Conservation (phyloP, 2,329 filamentous ascomycete genomes). For the Fusarium incarnatum region DNA sequence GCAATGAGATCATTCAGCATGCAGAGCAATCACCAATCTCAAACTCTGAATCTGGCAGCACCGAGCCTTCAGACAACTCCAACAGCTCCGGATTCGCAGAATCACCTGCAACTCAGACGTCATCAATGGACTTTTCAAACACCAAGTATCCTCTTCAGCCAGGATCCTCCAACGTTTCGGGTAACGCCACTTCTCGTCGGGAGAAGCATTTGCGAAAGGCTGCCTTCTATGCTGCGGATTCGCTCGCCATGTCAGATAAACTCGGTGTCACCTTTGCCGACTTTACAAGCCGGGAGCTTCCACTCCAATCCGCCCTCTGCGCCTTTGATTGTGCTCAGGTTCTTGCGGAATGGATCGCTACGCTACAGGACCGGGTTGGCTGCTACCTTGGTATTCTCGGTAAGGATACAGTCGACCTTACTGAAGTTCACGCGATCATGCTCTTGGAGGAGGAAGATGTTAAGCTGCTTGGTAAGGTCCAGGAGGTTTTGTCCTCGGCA, state of each 20-base stretch:
- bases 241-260: slow-evolving; percentile 87
- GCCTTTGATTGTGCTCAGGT: slow-evolving; percentile 95
- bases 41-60: slow-evolving; percentile 57
- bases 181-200: slow-evolving; percentile 71
- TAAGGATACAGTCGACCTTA: slow-evolving; percentile 81
- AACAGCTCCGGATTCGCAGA: slow-evolving; percentile 62
- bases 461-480: slow-evolving; percentile 84
- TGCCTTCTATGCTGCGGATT: slow-evolving; percentile 95
- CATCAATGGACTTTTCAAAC: slow-evolving; percentile 60
- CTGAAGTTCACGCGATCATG: slow-evolving; percentile 87
- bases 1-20: slow-evolving; percentile 80
- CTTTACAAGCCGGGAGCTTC: slow-evolving; percentile 83
- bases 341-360: slow-evolving; percentile 92
- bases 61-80: slow-evolving; percentile 62
- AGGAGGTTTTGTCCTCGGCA: slow-evolving; percentile 79
- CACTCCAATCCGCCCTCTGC: slow-evolving; percentile 91
- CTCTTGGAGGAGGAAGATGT: slow-evolving; percentile 92
- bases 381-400: slow-evolving; percentile 88
- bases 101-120: slow-evolving; percentile 63
- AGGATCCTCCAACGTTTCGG: slow-evolving; percentile 46
- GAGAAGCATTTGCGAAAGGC: slow-evolving; percentile 92
- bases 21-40: slow-evolving; percentile 71
- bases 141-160: slow-evolving; percentile 51
- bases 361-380: slow-evolving; percentile 93
- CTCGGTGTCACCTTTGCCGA: slow-evolving; percentile 88